These are phyloP conservation scores for Aspergillus bridgeri DNA, from an alignment of 495 filamentous ascomycete species.

Conservation along the genomic window DNA sequence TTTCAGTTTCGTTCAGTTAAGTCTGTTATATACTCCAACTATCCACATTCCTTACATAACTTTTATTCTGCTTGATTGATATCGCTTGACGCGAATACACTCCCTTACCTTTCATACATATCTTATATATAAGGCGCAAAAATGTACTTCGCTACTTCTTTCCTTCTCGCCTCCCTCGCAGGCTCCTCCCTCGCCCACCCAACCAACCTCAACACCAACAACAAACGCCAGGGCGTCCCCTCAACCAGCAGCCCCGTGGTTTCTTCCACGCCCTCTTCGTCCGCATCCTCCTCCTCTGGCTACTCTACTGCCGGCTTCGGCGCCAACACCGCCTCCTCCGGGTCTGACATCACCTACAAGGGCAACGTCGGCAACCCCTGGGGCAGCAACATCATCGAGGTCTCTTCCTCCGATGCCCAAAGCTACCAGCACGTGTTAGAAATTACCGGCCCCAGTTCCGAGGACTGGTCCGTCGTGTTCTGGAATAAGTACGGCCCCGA, in stretches of 20 bases:
- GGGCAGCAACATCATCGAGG: conserved; percentile 49
- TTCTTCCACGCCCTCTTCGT: not conserved
- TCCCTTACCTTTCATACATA: not conserved
- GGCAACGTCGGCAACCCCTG: conserved; percentile 50
- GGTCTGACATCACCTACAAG: conserved; percentile 31
- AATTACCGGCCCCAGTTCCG: conserved; percentile 37
- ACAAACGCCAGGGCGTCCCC: not conserved
- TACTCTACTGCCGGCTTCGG: conserved; percentile 33
- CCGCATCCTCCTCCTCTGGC: conserved; percentile 21
- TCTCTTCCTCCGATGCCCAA: conserved; percentile 28
- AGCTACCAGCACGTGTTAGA: conserved; percentile 45
- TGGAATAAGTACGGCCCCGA: conserved; percentile 51
- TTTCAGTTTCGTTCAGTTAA: not conserved
- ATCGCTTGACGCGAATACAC: not conserved
- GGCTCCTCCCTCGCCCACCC: not conserved
- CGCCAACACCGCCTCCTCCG: conserved; percentile 22
- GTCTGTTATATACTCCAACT: not conserved
- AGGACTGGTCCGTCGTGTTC: conserved; percentile 42
- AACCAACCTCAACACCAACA: not conserved
- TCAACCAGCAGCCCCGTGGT: not conserved
- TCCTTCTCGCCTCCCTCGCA: not conserved
- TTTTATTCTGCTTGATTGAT: not conserved
- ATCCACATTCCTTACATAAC: not conserved
- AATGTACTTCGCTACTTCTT: not conserved
- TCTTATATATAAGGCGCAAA: not conserved